These are phyloP conservation scores for Coniella lustricola DNA, from an alignment of 2,329 filamentous ascomycete species.

Conservation along the genomic window DNA sequence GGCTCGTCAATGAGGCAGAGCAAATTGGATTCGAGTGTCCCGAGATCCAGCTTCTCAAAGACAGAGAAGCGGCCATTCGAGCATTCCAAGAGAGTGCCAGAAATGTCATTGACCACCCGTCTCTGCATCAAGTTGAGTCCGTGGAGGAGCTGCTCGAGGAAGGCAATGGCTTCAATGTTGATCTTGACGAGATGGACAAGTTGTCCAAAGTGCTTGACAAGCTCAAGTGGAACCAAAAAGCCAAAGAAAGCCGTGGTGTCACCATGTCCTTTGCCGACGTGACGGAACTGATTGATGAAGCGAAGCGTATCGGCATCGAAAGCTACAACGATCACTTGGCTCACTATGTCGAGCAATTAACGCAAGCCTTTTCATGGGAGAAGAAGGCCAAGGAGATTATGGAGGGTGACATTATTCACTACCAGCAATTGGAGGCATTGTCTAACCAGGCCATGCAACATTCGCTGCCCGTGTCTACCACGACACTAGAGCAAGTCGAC, in stretches of 20 bases:
- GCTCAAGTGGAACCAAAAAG: constrained; percentile 81
- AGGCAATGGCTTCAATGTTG: constrained; percentile 82
- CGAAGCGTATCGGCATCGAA: constrained; percentile 68
- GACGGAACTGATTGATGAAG: constrained; percentile 68
- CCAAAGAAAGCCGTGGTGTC: constrained; percentile 54
- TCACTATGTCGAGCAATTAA: constrained; percentile 68
- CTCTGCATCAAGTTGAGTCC: constrained; percentile 56
- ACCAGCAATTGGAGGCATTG: constrained; percentile 86
- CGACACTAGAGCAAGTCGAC: constrained; percentile 77
- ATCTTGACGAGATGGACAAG: constrained; percentile 79
- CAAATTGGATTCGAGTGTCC: constrained; percentile 87
- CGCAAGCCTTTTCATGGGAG: constrained; percentile 81
- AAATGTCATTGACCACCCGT: constrained; percentile 59
- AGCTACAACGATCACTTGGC: constrained; percentile 73
- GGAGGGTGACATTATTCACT: constrained; percentile 84
- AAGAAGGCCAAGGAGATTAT: constrained; percentile 88
- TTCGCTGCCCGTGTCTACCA: constrained; percentile 70
- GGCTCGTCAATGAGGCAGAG: constrained; percentile 76
- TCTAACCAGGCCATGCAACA: constrained; percentile 69
- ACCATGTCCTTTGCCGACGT: constrained; percentile 74
- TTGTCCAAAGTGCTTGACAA: constrained; percentile 76
- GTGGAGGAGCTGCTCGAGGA: constrained; percentile 88
- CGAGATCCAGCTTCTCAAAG: constrained; percentile 78
- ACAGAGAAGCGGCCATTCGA: constrained; percentile 77
- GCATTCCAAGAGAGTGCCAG: constrained; percentile 74